Percentiles rank a stretch among this genome's conserved stretches.
phyloP scores from a whole-genome alignment of 106 monocot genomes.

The Phalaenopsis aphrodite region DNA sequence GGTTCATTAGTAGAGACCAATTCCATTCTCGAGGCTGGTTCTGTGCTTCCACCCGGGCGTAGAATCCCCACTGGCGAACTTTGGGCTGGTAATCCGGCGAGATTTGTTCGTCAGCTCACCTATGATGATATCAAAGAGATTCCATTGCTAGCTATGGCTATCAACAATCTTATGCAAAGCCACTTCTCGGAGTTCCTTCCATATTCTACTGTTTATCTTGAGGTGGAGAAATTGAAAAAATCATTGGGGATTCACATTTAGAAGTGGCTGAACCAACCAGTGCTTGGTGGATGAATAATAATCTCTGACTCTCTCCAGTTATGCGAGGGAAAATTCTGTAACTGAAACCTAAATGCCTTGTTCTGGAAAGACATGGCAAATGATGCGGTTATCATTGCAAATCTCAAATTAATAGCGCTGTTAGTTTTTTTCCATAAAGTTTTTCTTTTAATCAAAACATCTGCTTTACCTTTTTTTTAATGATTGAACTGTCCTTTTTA shows the following conservation, averaged over 20 bases:
- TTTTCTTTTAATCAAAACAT: background rate
- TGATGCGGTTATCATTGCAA: background rate
- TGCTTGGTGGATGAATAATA: background rate
- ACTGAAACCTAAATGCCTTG: background rate
- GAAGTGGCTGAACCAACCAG: background rate
- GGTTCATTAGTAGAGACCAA: constrained; percentile 93
- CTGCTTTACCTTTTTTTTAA: background rate
- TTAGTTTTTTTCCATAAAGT: background rate
- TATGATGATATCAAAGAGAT: constrained; percentile 87
- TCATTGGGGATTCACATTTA: constrained; percentile 48
- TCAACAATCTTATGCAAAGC: constrained; percentile 89
- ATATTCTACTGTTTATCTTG: constrained; percentile 81
- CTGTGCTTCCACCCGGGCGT: constrained; percentile 78
- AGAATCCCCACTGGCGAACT: constrained; percentile 86
- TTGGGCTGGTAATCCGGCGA: constrained; percentile 93
- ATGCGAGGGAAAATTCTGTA: background rate
- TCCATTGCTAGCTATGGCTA: constrained; percentile 68
- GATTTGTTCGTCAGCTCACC: constrained; percentile 69
- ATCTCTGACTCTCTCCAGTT: background rate
- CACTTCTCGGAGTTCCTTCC: constrained; percentile 91
- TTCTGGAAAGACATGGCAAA: background rate
- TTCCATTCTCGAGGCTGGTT: constrained; percentile 85
- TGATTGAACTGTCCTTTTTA: background rate
- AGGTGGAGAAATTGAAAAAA: constrained; percentile 88
- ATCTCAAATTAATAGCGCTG: background rate